Base-by-base conservation (phyloP, 768 basidiomycete species). In the Hygrocybe coccinea region DNA sequence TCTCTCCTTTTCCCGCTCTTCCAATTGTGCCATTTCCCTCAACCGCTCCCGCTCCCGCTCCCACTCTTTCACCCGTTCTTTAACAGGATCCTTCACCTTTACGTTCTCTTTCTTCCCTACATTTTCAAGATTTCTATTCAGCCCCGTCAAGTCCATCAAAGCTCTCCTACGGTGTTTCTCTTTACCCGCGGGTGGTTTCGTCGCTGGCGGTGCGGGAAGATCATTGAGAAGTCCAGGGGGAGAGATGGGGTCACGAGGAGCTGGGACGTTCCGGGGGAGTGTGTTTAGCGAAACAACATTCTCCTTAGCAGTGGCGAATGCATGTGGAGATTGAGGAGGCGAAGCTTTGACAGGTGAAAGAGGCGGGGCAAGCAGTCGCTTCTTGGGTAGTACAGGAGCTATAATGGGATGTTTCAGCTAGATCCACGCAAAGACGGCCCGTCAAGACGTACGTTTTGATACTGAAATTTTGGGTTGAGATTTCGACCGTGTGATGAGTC, bases 61-160 rank as follows among this genome's bases (percentile, higher is more conserved):
- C 87, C 88, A 90, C 61, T 89, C 87, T 60, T 76, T 76, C 60
- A 89, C 84, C 10, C 88, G 76, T 56, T 87, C 80, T 55, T 77
- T 78, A 15, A 79, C 79, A 52, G 69, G 74, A 44, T 79, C 79
- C 51, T 76, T 77, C 56, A 71, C 75, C 46, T 74, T 74, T 9
- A 60, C 66, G 22, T 58, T 56, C 52, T 49, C 49, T 44, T 52
- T 35, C 50, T 50, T 57, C 41, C 53, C 48, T 35, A 37, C 50
- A 29, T 64, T 66, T 48, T 66, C 64, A 11, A 29, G 29, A 34
- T 67, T 70, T 29, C 62, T 54, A 60, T 62, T 68, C 25, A 72
- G 62, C 5, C 69, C 68, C 5, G 76, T 78, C 24, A 78, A 60
- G 52, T 80, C 77, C 9, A 64, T 69, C 8, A 80, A 64, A 21